Evolutionary conservation across 805 yeast genomes (phyloP), one percentile per base, ranked within the genome.

Genomic region (Alloascoidea africana): DNA sequence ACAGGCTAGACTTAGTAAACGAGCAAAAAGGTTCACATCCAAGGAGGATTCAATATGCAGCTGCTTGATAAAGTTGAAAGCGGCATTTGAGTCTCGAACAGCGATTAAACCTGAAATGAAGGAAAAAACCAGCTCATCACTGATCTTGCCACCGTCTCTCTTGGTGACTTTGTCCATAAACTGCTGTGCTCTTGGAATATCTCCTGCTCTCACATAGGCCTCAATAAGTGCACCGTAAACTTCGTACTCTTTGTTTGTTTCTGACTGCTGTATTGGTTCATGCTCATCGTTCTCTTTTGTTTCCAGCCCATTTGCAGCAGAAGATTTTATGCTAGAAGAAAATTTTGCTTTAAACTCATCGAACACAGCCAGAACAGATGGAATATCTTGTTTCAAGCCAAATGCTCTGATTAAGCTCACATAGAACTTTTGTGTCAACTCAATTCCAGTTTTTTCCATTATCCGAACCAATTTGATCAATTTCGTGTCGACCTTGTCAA

Each of bases 201-300:
- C 30, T 8, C n/a, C n/a, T 8, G 8, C n/a, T 23, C 8, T 8
- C 8, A 23, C 30, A 23, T 8, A 23, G n/a, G 30, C 8, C n/a
- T 23, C 30, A 23, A 23, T 23, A 8, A 23, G n/a, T 23, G 30
- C 30, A 23, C 30, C 30, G n/a, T 23, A 23, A 23, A 23, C n/a
- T 23, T 23, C 13, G n/a, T 23, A 23, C n/a, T 23, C 30, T 23
- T 23, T 23, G n/a, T n/a, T n/a, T n/a, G n/a, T n/a, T n/a, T n/a
- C n/a, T n/a, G n/a, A n/a, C n/a, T n/a, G n/a, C n/a, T n/a, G n/a
- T n/a, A n/a, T n/a, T n/a, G n/a, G n/a, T 23, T 23, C 30, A 23
- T 23, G 30, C n/a, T 23, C n/a, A 8, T 8, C 8, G n/a, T 23
- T 23, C n/a, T n/a, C n/a, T n/a, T n/a, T n/a, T n/a, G n/a, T n/a